phyloP scores from a whole-genome alignment of 2,329 filamentous ascomycete genomes.

The Pseudogymnoascus sp. region DNA sequence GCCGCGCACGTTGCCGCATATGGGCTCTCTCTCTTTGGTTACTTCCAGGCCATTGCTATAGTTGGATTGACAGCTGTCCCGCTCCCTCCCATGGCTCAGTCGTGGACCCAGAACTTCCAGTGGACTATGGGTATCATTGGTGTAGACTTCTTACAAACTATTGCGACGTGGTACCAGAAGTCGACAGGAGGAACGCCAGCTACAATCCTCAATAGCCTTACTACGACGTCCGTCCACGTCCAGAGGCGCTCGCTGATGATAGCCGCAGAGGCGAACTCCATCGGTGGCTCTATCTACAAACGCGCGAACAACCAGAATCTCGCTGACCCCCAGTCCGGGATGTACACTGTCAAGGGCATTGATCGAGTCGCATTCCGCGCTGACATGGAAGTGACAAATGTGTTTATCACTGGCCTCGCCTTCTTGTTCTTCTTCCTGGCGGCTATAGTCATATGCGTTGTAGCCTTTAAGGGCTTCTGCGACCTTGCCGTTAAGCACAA shows the following conservation, averaged over 20 bases:
- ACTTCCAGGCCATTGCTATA: slow-evolving; percentile 91
- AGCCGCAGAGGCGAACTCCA: slow-evolving; percentile 10
- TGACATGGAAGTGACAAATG: slow-evolving; percentile 79
- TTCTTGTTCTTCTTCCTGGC: slow-evolving; percentile 85
- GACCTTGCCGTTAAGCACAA: slow-evolving; percentile 67
- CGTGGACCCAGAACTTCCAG: slow-evolving; percentile 96
- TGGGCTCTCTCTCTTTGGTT: slow-evolving; percentile 82
- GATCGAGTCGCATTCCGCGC: slow-evolving; percentile 82
- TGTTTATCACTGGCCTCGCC: slow-evolving; percentile 84
- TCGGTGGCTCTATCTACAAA: slow-evolving; percentile 21
- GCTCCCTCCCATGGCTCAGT: slow-evolving; percentile 78
- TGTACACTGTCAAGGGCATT: slow-evolving; percentile 68
- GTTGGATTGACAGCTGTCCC: slow-evolving; percentile 75
- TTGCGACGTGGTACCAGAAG: slow-evolving; percentile 94
- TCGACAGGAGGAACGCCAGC: slow-evolving; percentile 82
- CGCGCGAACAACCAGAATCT: slow-evolving; percentile 46
- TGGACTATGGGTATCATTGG: slow-evolving; percentile 97
- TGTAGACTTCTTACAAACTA: slow-evolving; percentile 75
- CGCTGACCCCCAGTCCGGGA: slow-evolving; percentile 47
- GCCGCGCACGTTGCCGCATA: slow-evolving; percentile 92
- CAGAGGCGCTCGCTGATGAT: slow-evolving; percentile 38
- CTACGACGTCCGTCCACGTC: slow-evolving; percentile 76
- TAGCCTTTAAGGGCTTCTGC: slow-evolving; percentile 72
- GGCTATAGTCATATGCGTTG: slow-evolving; percentile 64
- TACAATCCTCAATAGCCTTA: slow-evolving; percentile 66